Evolutionary conservation across 441 rosid genomes (phyloP).

Genomic region (Biscutella laevigata): DNA sequence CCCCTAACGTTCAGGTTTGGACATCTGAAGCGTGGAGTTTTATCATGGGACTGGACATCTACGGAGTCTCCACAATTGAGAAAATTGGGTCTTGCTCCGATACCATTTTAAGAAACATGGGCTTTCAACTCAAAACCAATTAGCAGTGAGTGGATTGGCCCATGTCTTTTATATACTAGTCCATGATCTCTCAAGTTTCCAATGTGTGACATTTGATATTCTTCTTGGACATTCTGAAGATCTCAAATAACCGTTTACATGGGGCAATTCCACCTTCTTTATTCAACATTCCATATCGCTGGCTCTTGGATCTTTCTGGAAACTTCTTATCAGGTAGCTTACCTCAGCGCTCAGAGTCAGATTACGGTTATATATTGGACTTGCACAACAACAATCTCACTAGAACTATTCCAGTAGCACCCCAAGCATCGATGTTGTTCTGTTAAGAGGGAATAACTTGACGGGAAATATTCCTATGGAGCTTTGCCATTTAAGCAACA

Average conservation of each 20-base stretch:
- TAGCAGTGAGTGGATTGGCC: no score
- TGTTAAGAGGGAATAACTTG: slow-evolving; percentile 14
- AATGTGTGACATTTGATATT: no score
- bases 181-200: no score
- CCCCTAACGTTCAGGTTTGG: no score
- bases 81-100: no score
- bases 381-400: slow-evolving; percentile 17
- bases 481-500: slow-evolving; percentile 4
- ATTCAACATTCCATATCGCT: background rate
- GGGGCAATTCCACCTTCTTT: slow-evolving; percentile 9
- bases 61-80: no score
- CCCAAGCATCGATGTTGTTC: background rate
- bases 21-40: no score
- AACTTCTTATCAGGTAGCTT: slow-evolving; percentile 18
- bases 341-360: background rate
- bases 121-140: no score
- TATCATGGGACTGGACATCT: no score
- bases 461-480: slow-evolving; percentile 1
- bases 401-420: background rate
- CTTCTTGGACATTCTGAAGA: background rate
- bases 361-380: slow-evolving; percentile 2
- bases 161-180: no score
- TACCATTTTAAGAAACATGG: no score
- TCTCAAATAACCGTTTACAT: slow-evolving; percentile 16
- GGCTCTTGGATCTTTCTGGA: slow-evolving; percentile 17